phyloP scores from a whole-genome alignment of 768 basidiomycete genomes.

The Rhodosporidiobolus odoratus region DNA sequence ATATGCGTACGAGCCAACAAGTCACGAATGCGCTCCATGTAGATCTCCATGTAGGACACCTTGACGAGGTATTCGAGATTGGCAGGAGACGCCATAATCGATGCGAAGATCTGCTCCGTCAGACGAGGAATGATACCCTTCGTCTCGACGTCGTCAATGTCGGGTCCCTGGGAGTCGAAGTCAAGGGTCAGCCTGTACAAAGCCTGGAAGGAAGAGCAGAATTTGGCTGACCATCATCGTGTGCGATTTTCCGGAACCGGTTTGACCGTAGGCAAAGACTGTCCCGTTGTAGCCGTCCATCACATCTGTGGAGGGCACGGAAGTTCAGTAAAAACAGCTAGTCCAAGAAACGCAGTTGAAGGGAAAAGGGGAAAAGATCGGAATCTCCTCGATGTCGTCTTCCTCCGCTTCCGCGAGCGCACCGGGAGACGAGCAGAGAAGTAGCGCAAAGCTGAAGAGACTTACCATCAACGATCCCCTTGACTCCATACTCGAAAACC shows the following conservation, averaged over 20 bases:
- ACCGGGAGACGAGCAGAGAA: not conserved
- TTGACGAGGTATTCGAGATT: constrained; percentile 98
- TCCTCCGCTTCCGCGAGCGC: not conserved
- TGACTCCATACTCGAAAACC: constrained; percentile 97
- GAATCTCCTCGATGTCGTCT: not conserved
- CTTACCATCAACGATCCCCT: constrained; percentile 87
- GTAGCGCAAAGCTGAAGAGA: constrained; percentile 1
- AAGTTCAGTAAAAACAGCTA: not conserved
- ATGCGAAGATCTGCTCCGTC: constrained; percentile 97
- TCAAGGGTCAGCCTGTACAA: not conserved
- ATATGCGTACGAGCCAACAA: constrained; percentile 76
- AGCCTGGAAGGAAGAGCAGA: constrained; percentile 12
- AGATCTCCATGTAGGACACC: constrained; percentile 99
- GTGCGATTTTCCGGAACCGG: constrained; percentile 77
- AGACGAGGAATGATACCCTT: constrained; percentile 97
- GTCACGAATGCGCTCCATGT: constrained; percentile 92
- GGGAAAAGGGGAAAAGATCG: not conserved
- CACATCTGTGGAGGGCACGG: constrained; percentile 62
- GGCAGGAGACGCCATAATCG: constrained; percentile 89
- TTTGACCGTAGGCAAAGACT: constrained; percentile 77
- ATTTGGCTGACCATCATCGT: constrained; percentile 85
- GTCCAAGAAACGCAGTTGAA: not conserved
- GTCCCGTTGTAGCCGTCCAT: constrained; percentile 98
- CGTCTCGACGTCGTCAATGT: constrained; percentile 87
- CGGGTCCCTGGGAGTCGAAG: constrained; percentile 65